Evolutionary conservation across 805 yeast genomes (phyloP), one percentile per base, ranked within the genome.

Genomic region (Ogataea methanolica): DNA sequence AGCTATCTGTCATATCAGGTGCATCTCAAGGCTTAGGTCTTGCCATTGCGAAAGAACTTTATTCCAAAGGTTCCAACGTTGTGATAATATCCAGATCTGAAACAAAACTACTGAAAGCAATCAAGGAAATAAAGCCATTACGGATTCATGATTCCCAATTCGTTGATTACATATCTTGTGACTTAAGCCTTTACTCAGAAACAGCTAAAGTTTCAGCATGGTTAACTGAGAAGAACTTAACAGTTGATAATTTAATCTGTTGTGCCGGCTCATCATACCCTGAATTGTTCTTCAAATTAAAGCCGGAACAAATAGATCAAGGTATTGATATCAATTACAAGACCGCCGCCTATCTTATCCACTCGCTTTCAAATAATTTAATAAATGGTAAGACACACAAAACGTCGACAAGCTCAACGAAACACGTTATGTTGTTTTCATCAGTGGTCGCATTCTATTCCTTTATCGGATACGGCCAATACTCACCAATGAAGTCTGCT

Each of bases 21-120:
- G 98, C 89, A 0, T 89, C 97, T 0, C 99, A 92, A 60, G 99
- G 99, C 0, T 71, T 92, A 1, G 99, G 99, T 0, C 82, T 82
- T 3, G 87, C 85, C 36, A 65, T 92, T 47, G 96, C 96, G 0
- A 69, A 70, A 38, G 72, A 76, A 46, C 50, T 71, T 2, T 59
- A 55, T 22, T n/a, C 44, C 4, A 56, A 61, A 17, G 82, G 84
- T 3, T 85, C 90, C 35, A 75, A 78, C 45, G 87, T 91, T 1
- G 69, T 85, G 1, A 66, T 94, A 17, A 85, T 91, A 12, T 89
- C 97, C 1, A 73, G 99, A 54, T 84, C 92, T 0, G 82, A 75
- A 50, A 44, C 74, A 5, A 84, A 82, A 56, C 70, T 92, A 38
- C 54, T 67, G 36, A 61, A 61, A 1, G 82, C 84, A 9, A 79